A percentile compares a stretch with the other conserved stretches of the same genome.
These are phyloP conservation scores for Vanrija humicola DNA, from an alignment of 1,284 basidiomycete genomes.

Conservation along the genomic window DNA sequence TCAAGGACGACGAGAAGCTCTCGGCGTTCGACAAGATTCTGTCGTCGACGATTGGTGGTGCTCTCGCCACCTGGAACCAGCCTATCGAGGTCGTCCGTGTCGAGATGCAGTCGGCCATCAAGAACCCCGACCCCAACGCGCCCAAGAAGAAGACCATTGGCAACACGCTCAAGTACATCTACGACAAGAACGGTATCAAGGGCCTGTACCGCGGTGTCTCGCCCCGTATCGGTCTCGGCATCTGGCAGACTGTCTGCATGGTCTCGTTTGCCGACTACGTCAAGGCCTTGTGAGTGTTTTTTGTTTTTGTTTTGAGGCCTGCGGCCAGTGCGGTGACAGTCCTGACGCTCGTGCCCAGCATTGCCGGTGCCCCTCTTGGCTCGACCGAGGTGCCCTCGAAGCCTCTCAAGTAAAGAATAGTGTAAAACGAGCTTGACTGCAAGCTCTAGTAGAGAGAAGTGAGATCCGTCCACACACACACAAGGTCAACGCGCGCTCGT, in stretches of 20 bases:
- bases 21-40: slow-evolving; percentile 80
- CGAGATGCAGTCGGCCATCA: slow-evolving; percentile 97
- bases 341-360: neutral
- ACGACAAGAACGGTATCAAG: slow-evolving; percentile 93
- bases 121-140: slow-evolving; percentile 67
- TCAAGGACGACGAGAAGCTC: slow-evolving; percentile 66
- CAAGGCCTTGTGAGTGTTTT: slow-evolving; percentile 11
- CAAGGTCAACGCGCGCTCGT: too few relatives aligned
- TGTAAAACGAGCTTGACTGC: too few relatives aligned
- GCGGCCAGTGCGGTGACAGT: too few relatives aligned
- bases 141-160: slow-evolving; percentile 84
- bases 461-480: too few relatives aligned
- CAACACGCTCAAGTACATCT: slow-evolving; percentile 87
- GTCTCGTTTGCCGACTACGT: slow-evolving; percentile 96
- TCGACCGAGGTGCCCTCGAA: too few relatives aligned
- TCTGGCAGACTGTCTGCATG: slow-evolving; percentile 72
- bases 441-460: too few relatives aligned
- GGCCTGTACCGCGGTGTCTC: slow-evolving; percentile 97
- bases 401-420: too few relatives aligned
- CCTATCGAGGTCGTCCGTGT: slow-evolving; percentile 72
- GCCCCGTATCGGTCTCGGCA: slow-evolving; percentile 84
- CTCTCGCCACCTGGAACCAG: slow-evolving; percentile 98
- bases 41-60: slow-evolving; percentile 86
- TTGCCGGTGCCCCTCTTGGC: neutral
- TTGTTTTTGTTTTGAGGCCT: too few relatives aligned